Base-by-base conservation (phyloP, 352 stramenopile species). In the Pythium apleroticum region DNA sequence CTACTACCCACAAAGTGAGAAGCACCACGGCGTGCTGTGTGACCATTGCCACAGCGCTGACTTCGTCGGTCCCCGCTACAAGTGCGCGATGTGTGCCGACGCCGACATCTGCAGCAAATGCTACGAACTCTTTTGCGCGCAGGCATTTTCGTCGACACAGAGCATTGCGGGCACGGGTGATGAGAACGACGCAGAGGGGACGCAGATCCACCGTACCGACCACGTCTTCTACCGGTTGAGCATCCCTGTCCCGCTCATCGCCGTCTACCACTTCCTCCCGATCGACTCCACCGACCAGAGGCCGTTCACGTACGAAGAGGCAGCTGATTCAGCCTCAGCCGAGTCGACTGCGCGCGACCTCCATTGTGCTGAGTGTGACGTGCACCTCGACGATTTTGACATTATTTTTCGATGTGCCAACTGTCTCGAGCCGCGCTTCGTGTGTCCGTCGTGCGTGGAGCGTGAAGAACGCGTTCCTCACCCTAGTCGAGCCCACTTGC, bases 41-140 rank as follows among this genome's bases (percentile, higher is more conserved):
- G 84, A 93, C 48, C 77, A 80, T 27, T 93, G 85, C 60, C 72
- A 82, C 53, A 71, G 73, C 20, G 74, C 73, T 20, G 84, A 91
- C 39, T 81, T 93, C 37, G 52, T 73, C 17, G 70, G 71, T 4
- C 31, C 83, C 17, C 76, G 85, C 9, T 93, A 90, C 70, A 93
- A 93, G 65, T 93, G 85, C 50, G 77, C 72, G 0, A 79, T 82
- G 30, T 93, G 85, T 54, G 73, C 70, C 22, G 82, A 93, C 56
- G 83, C 86, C 60, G 85, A 93, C 59, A 69, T 93, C 9, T 93
- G 85, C 52, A 81, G 65, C 8, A 43, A 64, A 5, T 93, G 85
- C 63, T 91, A 78, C 63, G 78, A 76, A 25, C 57, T 73, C 5
- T 89, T 89, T 52, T 59, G 64, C 15, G 45, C 17, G 2, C 65